Percentiles rank a stretch among this genome's conserved stretches.
Evolutionary conservation across 345 rosid species (phyloP).

Genomic region (Dimocarpus longan): DNA sequence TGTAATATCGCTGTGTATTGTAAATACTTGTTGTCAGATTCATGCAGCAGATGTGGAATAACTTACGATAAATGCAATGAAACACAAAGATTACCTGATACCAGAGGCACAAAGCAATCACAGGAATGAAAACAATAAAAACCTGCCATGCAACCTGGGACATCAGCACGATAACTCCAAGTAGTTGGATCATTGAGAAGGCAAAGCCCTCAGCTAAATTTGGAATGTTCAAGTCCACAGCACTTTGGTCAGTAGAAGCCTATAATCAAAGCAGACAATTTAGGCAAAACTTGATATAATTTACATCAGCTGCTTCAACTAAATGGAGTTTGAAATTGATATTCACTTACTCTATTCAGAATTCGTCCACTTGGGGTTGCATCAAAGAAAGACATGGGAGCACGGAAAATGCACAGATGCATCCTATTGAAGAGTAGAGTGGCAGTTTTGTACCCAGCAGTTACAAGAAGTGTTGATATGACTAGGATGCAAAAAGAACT

Average conservation of each 20-base stretch:
- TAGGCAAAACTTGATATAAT: background rate
- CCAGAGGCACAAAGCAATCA: slow-evolving; percentile 56
- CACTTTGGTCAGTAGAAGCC: slow-evolving; percentile 87
- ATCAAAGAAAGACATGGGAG: slow-evolving; percentile 86
- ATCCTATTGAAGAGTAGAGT: slow-evolving; percentile 58
- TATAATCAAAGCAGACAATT: slow-evolving; percentile 20
- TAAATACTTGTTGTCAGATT: slow-evolving; percentile 1
- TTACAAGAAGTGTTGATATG: slow-evolving; percentile 45
- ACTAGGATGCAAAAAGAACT: slow-evolving; percentile 59
- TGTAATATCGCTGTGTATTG: slow-evolving; percentile 64
- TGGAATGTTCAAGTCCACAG: slow-evolving; percentile 56
- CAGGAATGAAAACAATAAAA: slow-evolving; percentile 56
- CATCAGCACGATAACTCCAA: slow-evolving; percentile 68
- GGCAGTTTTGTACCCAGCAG: slow-evolving; percentile 64
- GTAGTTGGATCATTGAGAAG: slow-evolving; percentile 49
- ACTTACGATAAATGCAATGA: background rate
- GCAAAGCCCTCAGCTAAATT: slow-evolving; percentile 47
- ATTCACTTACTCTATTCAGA: slow-evolving; percentile 48
- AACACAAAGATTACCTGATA: slow-evolving; percentile 49
- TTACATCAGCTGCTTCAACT: background rate
- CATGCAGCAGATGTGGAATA: background rate
- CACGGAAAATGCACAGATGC: slow-evolving; percentile 69
- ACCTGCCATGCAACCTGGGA: slow-evolving; percentile 72
- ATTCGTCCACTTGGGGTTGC: slow-evolving; percentile 74
- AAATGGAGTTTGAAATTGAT: background rate